Base-by-base conservation (phyloP, 176 grass and related monocot species). In the Saccharum spontaneum region DNA sequence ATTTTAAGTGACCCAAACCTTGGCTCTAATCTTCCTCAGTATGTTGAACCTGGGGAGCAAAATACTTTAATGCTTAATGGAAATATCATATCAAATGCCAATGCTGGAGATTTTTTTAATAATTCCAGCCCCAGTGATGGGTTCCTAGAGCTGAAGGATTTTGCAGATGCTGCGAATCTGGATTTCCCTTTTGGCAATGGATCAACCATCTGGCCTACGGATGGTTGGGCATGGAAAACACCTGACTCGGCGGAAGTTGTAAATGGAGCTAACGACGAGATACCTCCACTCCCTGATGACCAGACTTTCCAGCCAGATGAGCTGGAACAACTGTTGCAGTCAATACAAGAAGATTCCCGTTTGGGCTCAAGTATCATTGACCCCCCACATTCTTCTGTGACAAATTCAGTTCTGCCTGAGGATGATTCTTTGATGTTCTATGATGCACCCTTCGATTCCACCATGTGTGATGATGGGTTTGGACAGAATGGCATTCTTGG, bases 81-180 rank as follows among this genome's bases (percentile, higher is more conserved):
- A 52, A 82, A 73, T 62, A 73, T 87, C 59, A 39, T 75, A 55
- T 59, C 80, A 59, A 85, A 90, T 81, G 33, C 79, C 71, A 70
- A 24, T 67, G 66, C n/a, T 71, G 66, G 64, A 73, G 70, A 85
- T 67, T 24, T 73, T 77, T 57, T 77, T 2, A 33, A 76, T 83
- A 86, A 10, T 74, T 64, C 88, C 87, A 78, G 72, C 77, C 82
- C 81, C 61, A 89, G 71, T 80, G 86, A 94, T 67, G 96, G 81
- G 68, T 98, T 83, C 48, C 67, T 98, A 23, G 91, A 95, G 79
- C 74, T 98, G 75, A 95, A 95, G 72, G 96, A 98, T 85, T 85
- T 91, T 76, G 83, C 61, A 77, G 87, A 90, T 93, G 57, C 59
- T 57, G 48, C 67, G 75, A 82, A 87, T 87, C 66, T 77, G 24